phyloP scores from a whole-genome alignment of 2,329 filamentous ascomycete species.

The Apiospora hydei region DNA sequence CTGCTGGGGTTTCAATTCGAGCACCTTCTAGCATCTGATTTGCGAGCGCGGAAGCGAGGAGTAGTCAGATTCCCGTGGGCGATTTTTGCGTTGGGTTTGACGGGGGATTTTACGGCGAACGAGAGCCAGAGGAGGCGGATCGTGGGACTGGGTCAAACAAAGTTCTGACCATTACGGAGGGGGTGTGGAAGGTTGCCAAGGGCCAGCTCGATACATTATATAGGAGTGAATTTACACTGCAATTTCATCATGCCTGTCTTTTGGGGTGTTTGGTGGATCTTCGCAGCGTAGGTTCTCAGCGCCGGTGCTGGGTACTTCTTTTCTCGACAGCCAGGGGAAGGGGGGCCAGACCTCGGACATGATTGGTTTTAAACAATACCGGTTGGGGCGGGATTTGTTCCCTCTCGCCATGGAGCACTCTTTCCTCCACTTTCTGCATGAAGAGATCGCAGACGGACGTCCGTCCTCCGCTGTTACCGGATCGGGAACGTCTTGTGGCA shows the following conservation, averaged over 20 bases:
- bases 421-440: slow-evolving; percentile 14
- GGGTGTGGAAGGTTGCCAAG: not conserved
- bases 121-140: not conserved
- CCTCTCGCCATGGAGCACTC: not conserved
- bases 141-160: not conserved
- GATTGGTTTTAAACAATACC: not conserved
- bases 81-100: slow-evolving; percentile 7
- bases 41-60: slow-evolving; percentile 14
- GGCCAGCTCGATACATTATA: slow-evolving; percentile 16
- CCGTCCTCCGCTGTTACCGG: slow-evolving; percentile 21
- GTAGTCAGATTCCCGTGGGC: not conserved
- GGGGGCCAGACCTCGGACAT: not conserved
- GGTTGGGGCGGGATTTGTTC: not conserved
- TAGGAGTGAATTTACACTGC: slow-evolving; percentile 18
- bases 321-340: too few species aligned
- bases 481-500: not conserved
- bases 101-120: not conserved
- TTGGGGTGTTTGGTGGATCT: not conserved
- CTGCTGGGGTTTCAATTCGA: slow-evolving; percentile 14
- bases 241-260: not conserved
- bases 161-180: slow-evolving; percentile 1
- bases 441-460: slow-evolving; percentile 7
- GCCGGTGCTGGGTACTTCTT: not conserved
- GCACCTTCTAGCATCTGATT: slow-evolving; percentile 9
- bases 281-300: not conserved